Evolutionary conservation across 805 yeast species (phyloP).

Genomic region (Wickerhamiella cacticola): DNA sequence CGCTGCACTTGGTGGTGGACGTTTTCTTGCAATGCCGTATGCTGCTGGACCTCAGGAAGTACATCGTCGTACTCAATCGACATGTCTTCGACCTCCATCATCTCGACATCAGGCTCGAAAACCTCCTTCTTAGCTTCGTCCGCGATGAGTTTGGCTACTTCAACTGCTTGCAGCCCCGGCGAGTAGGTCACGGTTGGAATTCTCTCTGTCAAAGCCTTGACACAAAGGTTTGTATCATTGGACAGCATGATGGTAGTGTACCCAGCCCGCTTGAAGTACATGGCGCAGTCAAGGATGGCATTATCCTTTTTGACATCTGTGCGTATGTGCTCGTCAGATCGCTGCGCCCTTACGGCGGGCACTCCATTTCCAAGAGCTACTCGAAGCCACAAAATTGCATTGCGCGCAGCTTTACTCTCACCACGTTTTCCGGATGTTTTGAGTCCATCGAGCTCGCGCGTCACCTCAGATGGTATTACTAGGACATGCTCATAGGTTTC

Average conservation of each 20-base stretch:
- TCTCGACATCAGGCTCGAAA: background rate
- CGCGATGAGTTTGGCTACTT: slow-evolving; percentile 34
- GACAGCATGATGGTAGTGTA: slow-evolving; percentile 47
- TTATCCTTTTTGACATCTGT: slow-evolving; percentile 49
- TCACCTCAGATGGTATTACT: slow-evolving; percentile 58
- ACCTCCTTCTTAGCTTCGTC: slow-evolving; percentile 27
- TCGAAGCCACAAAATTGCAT: slow-evolving; percentile 72
- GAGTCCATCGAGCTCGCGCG: slow-evolving; percentile 73
- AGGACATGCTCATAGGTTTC: slow-evolving; percentile 37
- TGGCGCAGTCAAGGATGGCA: slow-evolving; percentile 73
- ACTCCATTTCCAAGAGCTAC: slow-evolving; percentile 40
- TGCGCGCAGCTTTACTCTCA: slow-evolving; percentile 36
- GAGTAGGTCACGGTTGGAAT: slow-evolving; percentile 41
- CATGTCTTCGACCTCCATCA: slow-evolving; percentile 1
- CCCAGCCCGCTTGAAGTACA: slow-evolving; percentile 37
- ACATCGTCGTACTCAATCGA: too few species aligned
- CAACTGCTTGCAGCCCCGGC: slow-evolving; percentile 36
- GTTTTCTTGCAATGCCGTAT: background rate
- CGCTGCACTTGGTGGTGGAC: background rate
- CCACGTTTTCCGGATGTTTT: slow-evolving; percentile 35
- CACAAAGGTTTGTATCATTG: slow-evolving; percentile 73
- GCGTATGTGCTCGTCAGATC: slow-evolving; percentile 41
- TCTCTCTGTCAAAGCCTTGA: slow-evolving; percentile 58
- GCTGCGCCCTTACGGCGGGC: slow-evolving; percentile 53
- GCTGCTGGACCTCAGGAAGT: too few species aligned